Percentiles rank a stretch among this genome's conserved stretches.
phyloP scores from a whole-genome alignment of 2,329 filamentous ascomycete genomes.

The Aspergillus clavatus region DNA sequence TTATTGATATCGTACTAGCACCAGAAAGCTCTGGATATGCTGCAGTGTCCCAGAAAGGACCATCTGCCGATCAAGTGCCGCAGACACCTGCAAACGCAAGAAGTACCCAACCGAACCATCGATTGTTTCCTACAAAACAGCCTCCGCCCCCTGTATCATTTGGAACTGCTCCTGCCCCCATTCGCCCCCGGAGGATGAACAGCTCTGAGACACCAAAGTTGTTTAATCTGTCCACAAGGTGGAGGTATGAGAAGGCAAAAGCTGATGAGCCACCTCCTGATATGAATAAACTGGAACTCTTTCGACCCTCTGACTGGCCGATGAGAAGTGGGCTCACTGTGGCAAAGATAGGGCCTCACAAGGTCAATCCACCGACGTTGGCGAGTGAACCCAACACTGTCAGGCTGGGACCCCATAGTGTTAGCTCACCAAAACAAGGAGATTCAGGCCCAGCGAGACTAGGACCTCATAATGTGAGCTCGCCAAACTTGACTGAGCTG shows the following conservation, averaged over 20 bases:
- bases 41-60: not conserved
- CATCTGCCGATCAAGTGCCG: not conserved
- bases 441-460: not conserved
- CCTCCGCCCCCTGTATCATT: conserved; percentile 14
- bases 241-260: conserved; percentile 30
- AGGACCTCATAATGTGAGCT: not conserved
- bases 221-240: conserved; percentile 24
- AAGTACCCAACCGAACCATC: not conserved
- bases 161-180: conserved; percentile 5
- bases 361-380: not conserved
- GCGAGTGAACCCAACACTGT: not conserved
- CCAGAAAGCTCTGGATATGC: not conserved
- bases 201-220: conserved; percentile 4
- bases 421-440: not conserved
- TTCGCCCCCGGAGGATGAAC: conserved; percentile 4
- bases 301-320: conserved; percentile 31
- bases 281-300: conserved; percentile 32
- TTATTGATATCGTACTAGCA: not conserved
- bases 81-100: not conserved
- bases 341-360: not conserved
- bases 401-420: not conserved
- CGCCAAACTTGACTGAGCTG: not conserved
- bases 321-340: conserved; percentile 3
- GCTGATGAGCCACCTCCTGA: conserved; percentile 33
- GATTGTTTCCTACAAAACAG: not conserved